These are phyloP conservation scores for Neohortaea acidophila DNA, from an alignment of 495 filamentous ascomycete genomes.

Conservation along the genomic window DNA sequence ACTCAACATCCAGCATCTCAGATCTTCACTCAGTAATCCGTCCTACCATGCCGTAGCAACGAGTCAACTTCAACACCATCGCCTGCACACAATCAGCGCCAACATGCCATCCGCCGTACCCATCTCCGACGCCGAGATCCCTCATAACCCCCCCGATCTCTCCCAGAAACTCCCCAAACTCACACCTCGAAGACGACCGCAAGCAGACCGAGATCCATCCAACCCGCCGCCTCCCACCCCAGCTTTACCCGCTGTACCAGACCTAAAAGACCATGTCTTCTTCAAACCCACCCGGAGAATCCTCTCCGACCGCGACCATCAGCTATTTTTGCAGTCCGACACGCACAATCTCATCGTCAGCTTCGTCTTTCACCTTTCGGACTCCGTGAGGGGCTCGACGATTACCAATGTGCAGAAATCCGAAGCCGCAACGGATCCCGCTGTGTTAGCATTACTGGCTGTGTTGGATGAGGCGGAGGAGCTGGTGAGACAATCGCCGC, in stretches of 20 bases:
- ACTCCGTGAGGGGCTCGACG: slow-evolving; percentile 63
- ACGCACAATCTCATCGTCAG: slow-evolving; percentile 62
- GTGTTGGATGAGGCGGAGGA: slow-evolving; percentile 54
- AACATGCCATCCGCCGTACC: slow-evolving; percentile 14
- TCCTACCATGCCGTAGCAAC: too few species aligned
- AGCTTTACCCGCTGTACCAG: slow-evolving; percentile 51
- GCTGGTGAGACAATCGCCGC: slow-evolving; percentile 50
- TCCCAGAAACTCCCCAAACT: slow-evolving; percentile 21
- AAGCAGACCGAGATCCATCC: slow-evolving; percentile 12
- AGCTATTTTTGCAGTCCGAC: slow-evolving; percentile 61
- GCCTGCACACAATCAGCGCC: too few species aligned
- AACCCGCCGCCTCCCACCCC: slow-evolving; percentile 49
- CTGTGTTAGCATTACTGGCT: slow-evolving; percentile 47
- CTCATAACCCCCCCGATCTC: slow-evolving; percentile 15
- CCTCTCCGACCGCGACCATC: slow-evolving; percentile 62
- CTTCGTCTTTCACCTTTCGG: slow-evolving; percentile 76
- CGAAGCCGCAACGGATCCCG: slow-evolving; percentile 33
- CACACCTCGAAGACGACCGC: slow-evolving; percentile 18
- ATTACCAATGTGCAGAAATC: slow-evolving; percentile 45
- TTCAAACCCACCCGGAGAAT: slow-evolving; percentile 58
- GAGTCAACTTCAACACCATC: too few species aligned
- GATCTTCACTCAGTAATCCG: too few species aligned
- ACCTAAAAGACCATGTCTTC: slow-evolving; percentile 47
- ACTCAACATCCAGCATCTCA: too few species aligned
- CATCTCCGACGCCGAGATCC: slow-evolving; percentile 8